Evolutionary conservation across 2,329 filamentous ascomycete species (phyloP).

Genomic region (Phaeosphaeria sp.): DNA sequence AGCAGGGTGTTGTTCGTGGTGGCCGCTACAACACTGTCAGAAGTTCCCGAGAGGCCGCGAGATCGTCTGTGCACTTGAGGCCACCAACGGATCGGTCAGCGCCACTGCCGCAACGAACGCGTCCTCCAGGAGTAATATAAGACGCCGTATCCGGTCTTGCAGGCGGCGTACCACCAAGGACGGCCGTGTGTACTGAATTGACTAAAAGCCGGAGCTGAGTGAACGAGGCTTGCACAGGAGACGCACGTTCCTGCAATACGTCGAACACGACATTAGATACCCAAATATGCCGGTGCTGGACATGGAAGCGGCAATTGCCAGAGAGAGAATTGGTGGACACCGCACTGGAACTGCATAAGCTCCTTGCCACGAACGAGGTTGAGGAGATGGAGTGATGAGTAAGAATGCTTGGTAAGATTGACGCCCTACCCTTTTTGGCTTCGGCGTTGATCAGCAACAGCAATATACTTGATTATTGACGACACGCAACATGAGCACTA

Average conservation of each 20-base stretch:
- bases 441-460: not conserved
- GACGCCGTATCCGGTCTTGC: slow-evolving; percentile 2
- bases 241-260: slow-evolving; percentile 11
- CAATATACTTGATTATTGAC: not conserved
- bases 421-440: not conserved
- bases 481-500: not conserved
- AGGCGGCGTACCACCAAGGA: not conserved
- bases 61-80: slow-evolving; percentile 15
- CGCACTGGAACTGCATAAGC: slow-evolving; percentile 2
- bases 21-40: slow-evolving; percentile 1
- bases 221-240: slow-evolving; percentile 18
- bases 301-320: not conserved
- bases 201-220: slow-evolving; percentile 1
- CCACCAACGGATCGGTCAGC: slow-evolving; percentile 15
- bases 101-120: slow-evolving; percentile 17
- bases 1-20: not conserved
- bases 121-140: slow-evolving; percentile 8
- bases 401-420: slow-evolving; percentile 14
- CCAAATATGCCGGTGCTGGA: slow-evolving; percentile 2
- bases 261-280: slow-evolving; percentile 6
- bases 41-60: slow-evolving; percentile 7
- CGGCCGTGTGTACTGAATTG: not conserved
- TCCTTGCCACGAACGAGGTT: slow-evolving; percentile 4
- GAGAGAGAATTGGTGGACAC: slow-evolving; percentile 4
- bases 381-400: slow-evolving; percentile 22